These are phyloP conservation scores for Suaeda aralocaspica DNA, from an alignment of 148 eudicot species.

Conservation along the genomic window DNA sequence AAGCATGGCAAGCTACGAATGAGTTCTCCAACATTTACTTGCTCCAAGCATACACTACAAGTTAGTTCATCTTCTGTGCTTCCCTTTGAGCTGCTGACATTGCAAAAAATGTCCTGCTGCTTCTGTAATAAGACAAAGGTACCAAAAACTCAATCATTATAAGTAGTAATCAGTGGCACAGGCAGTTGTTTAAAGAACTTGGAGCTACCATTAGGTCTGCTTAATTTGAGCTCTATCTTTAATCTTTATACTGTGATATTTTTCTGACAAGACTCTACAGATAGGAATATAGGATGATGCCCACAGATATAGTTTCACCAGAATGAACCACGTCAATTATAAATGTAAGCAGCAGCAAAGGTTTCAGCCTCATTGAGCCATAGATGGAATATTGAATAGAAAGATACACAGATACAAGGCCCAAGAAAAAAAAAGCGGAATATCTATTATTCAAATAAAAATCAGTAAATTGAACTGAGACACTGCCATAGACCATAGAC, in stretches of 20 bases:
- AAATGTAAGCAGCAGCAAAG: background rate
- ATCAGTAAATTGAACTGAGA: too few relatives aligned
- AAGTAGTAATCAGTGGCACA: background rate
- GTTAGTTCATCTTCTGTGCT: constrained; percentile 69
- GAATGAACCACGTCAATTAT: background rate
- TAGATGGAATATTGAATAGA: too few relatives aligned
- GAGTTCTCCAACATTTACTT: constrained; percentile 71
- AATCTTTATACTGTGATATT: too few relatives aligned
- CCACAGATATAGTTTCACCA: too few relatives aligned
- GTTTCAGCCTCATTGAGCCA: background rate
- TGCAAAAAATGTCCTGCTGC: constrained; percentile 45
- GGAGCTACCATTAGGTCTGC: background rate
- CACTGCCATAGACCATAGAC: too few relatives aligned
- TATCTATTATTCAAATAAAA: too few relatives aligned
- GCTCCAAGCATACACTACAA: constrained; percentile 95
- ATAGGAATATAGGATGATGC: too few relatives aligned
- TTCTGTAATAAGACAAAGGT: constrained; percentile 35
- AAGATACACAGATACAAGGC: too few relatives aligned
- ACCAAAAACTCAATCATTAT: constrained; percentile 3
- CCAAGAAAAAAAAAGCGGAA: too few relatives aligned
- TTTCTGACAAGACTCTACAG: too few relatives aligned
- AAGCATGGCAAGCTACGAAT: constrained; percentile 92
- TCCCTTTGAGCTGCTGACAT: constrained; percentile 35
- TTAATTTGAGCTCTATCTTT: background rate
- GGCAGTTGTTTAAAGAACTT: background rate